phyloP scores from a whole-genome alignment of 139 green algal species.

The Micractinium conductrix region DNA sequence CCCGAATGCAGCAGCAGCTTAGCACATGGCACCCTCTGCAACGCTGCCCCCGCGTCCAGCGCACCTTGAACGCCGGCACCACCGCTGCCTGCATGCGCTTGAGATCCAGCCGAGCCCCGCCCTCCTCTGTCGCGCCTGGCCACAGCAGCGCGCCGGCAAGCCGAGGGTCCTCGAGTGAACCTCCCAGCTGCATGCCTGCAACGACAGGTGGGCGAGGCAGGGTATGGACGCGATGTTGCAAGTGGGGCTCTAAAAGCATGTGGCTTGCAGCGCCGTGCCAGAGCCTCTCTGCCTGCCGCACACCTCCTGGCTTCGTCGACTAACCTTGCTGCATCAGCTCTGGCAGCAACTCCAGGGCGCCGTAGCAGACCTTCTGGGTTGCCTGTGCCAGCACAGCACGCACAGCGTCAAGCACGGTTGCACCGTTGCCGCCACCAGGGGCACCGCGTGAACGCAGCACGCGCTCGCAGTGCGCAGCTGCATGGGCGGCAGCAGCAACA shows the following conservation, averaged over 20 bases:
- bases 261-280: not conserved
- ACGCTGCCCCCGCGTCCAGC: no score
- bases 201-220: not conserved
- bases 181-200: conserved; percentile 20
- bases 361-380: conserved; percentile 9
- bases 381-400: not conserved
- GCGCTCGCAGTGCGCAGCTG: not conserved
- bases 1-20: no score
- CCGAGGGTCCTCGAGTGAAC: conserved; percentile 14
- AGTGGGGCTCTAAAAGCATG: not conserved
- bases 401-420: conserved; percentile 14
- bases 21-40: no score
- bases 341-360: not conserved
- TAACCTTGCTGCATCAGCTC: conserved; percentile 11
- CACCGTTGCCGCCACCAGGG: not conserved
- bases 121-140: not conserved
- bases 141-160: conserved; percentile 21
- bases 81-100: conserved; percentile 7
- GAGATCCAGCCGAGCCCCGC: not conserved
- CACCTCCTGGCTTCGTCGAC: no score
- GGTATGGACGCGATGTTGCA: not conserved
- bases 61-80: conserved; percentile 2
- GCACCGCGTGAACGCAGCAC: not conserved
- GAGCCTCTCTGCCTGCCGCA: no score
- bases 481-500: not conserved